Conservation (phyloP, 768 basidiomycete genomes). For the Tylopilus intermedius region DNA sequence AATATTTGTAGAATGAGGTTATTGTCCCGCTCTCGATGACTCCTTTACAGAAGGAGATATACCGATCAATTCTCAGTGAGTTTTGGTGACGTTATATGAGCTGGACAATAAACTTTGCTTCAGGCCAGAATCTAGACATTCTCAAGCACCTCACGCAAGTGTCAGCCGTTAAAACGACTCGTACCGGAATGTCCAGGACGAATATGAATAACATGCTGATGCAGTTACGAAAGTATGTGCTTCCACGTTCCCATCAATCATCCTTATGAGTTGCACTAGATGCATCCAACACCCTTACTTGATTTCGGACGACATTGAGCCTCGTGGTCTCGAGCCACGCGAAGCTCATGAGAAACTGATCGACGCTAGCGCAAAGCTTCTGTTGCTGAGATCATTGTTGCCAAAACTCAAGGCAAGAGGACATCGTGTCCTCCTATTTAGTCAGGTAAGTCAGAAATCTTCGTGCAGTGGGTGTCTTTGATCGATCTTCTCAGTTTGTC, state of each 20-base stretch:
- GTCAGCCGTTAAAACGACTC: conserved; percentile 30
- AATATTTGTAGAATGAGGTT: conserved; percentile 65
- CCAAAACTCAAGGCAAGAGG: conserved; percentile 81
- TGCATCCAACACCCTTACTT: conserved; percentile 92
- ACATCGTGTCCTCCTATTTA: conserved; percentile 87
- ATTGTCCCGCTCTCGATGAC: conserved; percentile 89
- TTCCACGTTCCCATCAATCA: neutral
- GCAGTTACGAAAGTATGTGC: conserved; percentile 76
- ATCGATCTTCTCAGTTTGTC: conserved; percentile 57
- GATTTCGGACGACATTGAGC: conserved; percentile 75
- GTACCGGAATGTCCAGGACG: conserved; percentile 37
- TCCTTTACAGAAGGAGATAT: conserved; percentile 81
- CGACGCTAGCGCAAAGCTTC: conserved; percentile 81
- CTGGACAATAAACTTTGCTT: conserved; percentile 7
- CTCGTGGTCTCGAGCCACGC: conserved; percentile 45
- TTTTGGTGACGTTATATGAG: conserved; percentile 7
- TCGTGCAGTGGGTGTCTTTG: neutral
- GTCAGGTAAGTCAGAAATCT: conserved; percentile 55
- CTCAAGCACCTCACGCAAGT: conserved; percentile 55
- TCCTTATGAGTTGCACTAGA: conserved; percentile 35
- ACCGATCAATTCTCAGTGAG: conserved; percentile 76
- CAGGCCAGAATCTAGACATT: conserved; percentile 68
- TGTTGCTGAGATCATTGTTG: conserved; percentile 68
- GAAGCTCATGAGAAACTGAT: conserved; percentile 78
- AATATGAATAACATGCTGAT: conserved; percentile 80